Conservation (phyloP, 2,329 filamentous ascomycete species). For the Verticillium alfalfae region DNA sequence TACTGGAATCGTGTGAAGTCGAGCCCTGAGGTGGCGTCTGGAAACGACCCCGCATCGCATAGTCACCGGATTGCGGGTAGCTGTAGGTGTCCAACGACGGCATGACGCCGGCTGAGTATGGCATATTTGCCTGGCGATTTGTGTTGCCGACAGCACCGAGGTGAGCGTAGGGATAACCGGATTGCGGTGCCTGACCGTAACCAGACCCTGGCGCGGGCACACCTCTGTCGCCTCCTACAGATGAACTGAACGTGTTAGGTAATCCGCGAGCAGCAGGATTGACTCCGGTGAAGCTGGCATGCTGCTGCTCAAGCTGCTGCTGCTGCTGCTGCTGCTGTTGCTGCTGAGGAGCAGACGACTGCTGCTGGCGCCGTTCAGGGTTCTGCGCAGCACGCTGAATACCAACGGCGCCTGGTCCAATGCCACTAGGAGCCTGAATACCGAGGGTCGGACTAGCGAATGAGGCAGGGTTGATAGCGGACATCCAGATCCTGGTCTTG, state of each 20-base stretch:
- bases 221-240: slow-evolving; percentile 36
- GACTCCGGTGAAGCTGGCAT: slow-evolving; percentile 26
- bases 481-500: slow-evolving; percentile 99
- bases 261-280: slow-evolving; percentile 33
- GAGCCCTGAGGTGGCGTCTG: slow-evolving; percentile 30
- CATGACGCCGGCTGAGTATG: slow-evolving; percentile 33
- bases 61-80: slow-evolving; percentile 37
- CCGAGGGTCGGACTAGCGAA: slow-evolving; percentile 77
- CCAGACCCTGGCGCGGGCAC: slow-evolving; percentile 24
- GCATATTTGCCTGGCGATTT: slow-evolving; percentile 26
- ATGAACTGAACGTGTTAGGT: slow-evolving; percentile 34
- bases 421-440: slow-evolving; percentile 62
- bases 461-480: slow-evolving; percentile 94
- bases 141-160: slow-evolving; percentile 16
- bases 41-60: slow-evolving; percentile 41
- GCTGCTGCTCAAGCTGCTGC: slow-evolving; percentile 22
- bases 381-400: slow-evolving; percentile 37
- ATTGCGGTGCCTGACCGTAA: slow-evolving; percentile 22
- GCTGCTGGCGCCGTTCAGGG: slow-evolving; percentile 37
- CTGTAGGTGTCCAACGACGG: slow-evolving; percentile 36
- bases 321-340: slow-evolving; percentile 27
- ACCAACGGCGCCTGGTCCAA: slow-evolving; percentile 61
- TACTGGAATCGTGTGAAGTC: slow-evolving; percentile 19
- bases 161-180: slow-evolving; percentile 25
- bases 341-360: not conserved